Evolutionary conservation across 2,329 filamentous ascomycete species (phyloP), one percentile per base, ranked within the genome.

Genomic region (Whalleya microplaca): DNA sequence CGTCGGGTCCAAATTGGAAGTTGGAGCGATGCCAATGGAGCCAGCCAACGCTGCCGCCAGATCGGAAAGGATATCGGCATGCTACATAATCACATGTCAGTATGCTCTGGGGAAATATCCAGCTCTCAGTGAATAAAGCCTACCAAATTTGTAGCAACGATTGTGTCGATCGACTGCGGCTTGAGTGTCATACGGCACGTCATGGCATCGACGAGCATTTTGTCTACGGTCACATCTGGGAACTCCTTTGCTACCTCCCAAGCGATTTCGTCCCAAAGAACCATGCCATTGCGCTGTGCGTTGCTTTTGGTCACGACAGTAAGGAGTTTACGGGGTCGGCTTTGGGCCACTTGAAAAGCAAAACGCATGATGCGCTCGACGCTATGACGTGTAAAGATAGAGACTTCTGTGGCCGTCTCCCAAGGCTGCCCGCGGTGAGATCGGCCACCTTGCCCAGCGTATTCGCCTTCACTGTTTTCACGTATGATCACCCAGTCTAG

Each of bases 21-120:
- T 89, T 2, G 88, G 87, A 2, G 88, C 88, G 55, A 91, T 90
- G 8, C 88, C 87, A 58, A 91, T 90, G 2, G 83, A 87, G 0
- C 88, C 88, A 2, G 87, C 87, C 6, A 90, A 75, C 0, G 87
- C 86, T 14, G 88, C 87, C 5, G 87, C 88, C 19, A 91, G 76
- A 65, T 91, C 88, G 0, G 62, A 89, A 3, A 91, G 79, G 48
- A 90, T 89, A 59, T 90, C 87, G 5, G 85, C 86, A 58, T 80
- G 78, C 59, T 72, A 21, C 72, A 21, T 3, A 37, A 37, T 37
- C 32, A 14, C 14, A 3, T 12, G 4, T 37, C 10, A 37, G 32
- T 12, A 16, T 12, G 32, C 32, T 16, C 14, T 12, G 0, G 3
- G 9, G 2, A 23, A 21, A 5, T 14, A 40, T 16, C 2, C 41